These are phyloP conservation scores for Eutrema japonicum DNA, from an alignment of 345 rosid species.

Conservation along the genomic window DNA sequence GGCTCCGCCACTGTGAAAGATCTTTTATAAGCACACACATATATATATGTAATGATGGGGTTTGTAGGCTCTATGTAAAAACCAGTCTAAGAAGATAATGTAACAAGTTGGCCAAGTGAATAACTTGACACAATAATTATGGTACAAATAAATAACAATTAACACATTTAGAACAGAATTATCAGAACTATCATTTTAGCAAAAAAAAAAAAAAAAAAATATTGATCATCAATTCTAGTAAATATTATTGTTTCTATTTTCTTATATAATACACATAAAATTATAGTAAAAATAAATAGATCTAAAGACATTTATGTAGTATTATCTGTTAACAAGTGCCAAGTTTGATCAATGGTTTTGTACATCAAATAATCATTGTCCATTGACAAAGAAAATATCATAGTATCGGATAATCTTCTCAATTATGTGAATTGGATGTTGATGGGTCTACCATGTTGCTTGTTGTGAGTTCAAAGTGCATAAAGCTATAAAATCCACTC, in stretches of 20 bases:
- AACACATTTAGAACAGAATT: neutral
- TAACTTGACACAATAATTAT: conserved; percentile 20
- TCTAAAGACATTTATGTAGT: neutral
- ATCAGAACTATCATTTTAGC: neutral
- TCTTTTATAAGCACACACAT: neutral
- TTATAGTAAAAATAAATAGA: neutral
- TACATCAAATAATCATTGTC: conserved; percentile 10
- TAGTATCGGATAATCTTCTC: neutral
- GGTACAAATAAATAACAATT: neutral
- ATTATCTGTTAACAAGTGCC: neutral
- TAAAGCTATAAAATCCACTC: conserved; percentile 45
- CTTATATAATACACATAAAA: neutral
- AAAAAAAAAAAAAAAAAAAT: neutral
- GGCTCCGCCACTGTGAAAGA: too few relatives aligned
- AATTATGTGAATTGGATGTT: conserved; percentile 29
- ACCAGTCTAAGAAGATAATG: neutral
- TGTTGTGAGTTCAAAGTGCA: conserved; percentile 43
- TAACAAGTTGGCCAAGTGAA: conserved; percentile 17
- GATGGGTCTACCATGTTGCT: conserved; percentile 48
- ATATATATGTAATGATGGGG: conserved; percentile 3
- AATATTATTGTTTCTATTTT: neutral
- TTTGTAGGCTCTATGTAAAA: conserved; percentile 9
- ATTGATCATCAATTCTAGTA: neutral
- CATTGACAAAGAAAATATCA: neutral
- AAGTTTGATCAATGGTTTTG: neutral